A percentile compares a stretch with the other conserved stretches of the same genome.
These are phyloP conservation scores for Eremothecium gossypii DNA, from an alignment of 1,139 yeast genomes.

Conservation along the genomic window DNA sequence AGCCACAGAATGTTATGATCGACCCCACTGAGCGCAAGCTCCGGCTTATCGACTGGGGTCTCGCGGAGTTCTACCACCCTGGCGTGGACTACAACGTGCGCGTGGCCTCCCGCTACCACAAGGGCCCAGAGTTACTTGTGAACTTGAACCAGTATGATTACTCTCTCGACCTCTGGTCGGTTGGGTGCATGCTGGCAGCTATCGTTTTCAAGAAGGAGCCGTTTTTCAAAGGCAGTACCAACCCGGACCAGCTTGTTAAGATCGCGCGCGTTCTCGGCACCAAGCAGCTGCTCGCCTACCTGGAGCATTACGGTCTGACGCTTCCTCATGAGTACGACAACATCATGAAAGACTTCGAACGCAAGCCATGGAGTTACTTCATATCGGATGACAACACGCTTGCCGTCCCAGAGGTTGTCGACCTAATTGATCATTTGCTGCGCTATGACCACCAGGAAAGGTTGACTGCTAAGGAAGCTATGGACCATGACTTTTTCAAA, in stretches of 20 bases:
- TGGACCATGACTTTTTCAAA: constrained; percentile 47
- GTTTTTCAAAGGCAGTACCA: constrained; percentile 68
- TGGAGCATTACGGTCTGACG: constrained; percentile 50
- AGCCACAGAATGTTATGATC: constrained; percentile 80
- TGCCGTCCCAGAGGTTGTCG: constrained; percentile 53
- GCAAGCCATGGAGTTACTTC: constrained; percentile 61
- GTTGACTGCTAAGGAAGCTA: constrained; percentile 67
- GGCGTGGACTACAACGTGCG: constrained; percentile 74
- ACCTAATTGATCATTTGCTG: constrained; percentile 55
- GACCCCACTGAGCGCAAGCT: constrained; percentile 56
- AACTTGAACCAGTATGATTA: constrained; percentile 71
- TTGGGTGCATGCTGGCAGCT: constrained; percentile 74
- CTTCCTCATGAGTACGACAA: constrained; percentile 60
- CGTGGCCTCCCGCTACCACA: constrained; percentile 72
- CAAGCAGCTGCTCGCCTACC: constrained; percentile 50
- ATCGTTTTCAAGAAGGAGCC: constrained; percentile 71
- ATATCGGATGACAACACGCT: constrained; percentile 45
- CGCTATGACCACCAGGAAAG: constrained; percentile 68
- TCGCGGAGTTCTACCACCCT: constrained; percentile 73
- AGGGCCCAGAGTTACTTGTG: constrained; percentile 71
- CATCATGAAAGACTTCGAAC: constrained; percentile 53
- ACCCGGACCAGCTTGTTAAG: constrained; percentile 71
- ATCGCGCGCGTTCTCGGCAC: constrained; percentile 73
- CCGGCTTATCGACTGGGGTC: constrained; percentile 75
- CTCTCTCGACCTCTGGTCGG: constrained; percentile 73